phyloP scores from a whole-genome alignment of 208 protist species.

The Dictyostelium gargantuum region DNA sequence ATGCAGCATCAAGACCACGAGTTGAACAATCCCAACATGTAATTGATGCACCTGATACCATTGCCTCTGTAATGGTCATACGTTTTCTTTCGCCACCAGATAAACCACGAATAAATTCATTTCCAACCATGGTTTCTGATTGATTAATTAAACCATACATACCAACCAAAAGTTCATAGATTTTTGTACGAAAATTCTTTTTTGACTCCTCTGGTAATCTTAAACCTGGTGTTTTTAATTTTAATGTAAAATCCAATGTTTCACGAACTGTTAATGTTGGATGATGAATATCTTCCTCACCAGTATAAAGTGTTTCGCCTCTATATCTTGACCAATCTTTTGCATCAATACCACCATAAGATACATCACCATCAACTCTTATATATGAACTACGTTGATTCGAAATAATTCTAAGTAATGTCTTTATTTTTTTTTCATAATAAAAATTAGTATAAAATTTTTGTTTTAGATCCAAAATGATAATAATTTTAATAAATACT shows the following conservation, averaged over 20 bases:
- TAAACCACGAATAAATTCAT: constrained; percentile 48
- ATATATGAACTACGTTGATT: constrained; percentile 29
- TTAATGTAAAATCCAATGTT: constrained; percentile 44
- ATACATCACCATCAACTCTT: not conserved
- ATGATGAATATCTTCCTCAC: constrained; percentile 43
- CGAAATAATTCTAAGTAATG: not conserved
- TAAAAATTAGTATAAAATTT: no score
- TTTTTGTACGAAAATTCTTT: not conserved
- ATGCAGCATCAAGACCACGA: constrained; percentile 30
- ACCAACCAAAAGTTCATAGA: not conserved
- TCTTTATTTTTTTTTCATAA: no score
- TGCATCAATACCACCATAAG: constrained; percentile 14
- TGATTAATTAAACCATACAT: constrained; percentile 52
- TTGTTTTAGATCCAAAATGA: no score
- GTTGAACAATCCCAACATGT: constrained; percentile 48
- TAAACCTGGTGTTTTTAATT: constrained; percentile 19
- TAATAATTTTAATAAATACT: constrained; percentile 25
- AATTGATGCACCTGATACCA: constrained; percentile 30
- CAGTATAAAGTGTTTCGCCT: constrained; percentile 41
- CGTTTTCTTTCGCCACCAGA: constrained; percentile 57
- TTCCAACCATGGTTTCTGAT: constrained; percentile 51
- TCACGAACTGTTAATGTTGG: constrained; percentile 21
- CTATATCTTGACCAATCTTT: not conserved
- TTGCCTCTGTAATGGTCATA: constrained; percentile 49
- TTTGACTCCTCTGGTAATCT: constrained; percentile 39